Percentiles rank a stretch among this genome's conserved stretches.
Evolutionary conservation across 805 yeast genomes (phyloP).

Genomic region (Alloascoidea hylecoeti): DNA sequence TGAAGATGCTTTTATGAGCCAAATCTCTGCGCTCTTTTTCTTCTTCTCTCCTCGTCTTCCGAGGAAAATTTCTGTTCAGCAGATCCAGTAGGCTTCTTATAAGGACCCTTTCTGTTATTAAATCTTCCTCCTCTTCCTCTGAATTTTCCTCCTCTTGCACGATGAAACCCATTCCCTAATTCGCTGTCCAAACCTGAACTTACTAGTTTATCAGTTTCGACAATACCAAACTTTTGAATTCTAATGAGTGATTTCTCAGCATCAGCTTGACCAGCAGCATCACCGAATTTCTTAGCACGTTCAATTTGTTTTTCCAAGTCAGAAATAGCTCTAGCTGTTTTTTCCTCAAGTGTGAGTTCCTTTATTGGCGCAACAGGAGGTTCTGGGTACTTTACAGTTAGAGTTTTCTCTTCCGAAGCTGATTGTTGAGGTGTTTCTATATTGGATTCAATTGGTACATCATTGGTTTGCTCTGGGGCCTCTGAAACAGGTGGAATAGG

Average conservation of each 20-base stretch:
- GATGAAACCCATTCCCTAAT: constrained; percentile 2
- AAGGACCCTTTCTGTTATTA: constrained; percentile 4
- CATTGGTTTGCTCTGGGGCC: constrained; percentile 9
- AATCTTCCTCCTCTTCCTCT: constrained; percentile 6
- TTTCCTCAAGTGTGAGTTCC: constrained; percentile 49
- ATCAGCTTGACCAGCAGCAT: constrained; percentile 31
- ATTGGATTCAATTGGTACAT: constrained; percentile 6
- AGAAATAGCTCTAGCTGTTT: constrained; percentile 53
- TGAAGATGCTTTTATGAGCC: constrained; percentile 4
- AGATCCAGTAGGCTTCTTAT: constrained; percentile 4
- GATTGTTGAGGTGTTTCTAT: constrained; percentile 1
- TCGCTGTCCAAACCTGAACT: constrained; percentile 3
- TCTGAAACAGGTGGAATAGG: constrained; percentile 10
- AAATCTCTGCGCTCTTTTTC: constrained; percentile 10
- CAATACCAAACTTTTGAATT: constrained; percentile 77
- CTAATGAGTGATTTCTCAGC: constrained; percentile 53
- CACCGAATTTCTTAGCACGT: constrained; percentile 71
- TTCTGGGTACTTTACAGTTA: constrained; percentile 3
- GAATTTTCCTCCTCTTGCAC: constrained; percentile 3
- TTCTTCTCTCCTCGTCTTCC: constrained; percentile 10
- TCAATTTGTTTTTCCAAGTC: constrained; percentile 50
- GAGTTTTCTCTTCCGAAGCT: constrained; percentile 1
- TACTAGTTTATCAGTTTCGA: constrained; percentile 4
- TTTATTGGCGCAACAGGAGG: constrained; percentile 16
- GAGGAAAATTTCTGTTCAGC: constrained; percentile 2